Conservation (phyloP, 805 yeast genomes). For the Scheffersomyces coipomensis region DNA sequence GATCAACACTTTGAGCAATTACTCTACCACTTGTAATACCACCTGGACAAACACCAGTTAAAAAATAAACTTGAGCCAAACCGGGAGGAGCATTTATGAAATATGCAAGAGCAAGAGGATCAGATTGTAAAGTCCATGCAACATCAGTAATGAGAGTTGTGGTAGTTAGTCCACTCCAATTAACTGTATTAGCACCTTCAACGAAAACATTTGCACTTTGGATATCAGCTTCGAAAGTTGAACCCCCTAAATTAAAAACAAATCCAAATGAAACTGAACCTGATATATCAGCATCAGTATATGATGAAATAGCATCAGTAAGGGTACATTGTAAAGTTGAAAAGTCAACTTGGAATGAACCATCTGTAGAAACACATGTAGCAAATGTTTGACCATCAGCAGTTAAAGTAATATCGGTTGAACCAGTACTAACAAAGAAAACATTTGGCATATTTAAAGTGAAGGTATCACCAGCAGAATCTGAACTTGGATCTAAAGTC, state of each 20-base stretch:
- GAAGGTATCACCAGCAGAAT: constrained; percentile 25
- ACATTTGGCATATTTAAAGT: constrained; percentile 24
- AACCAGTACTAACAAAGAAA: constrained; percentile 15
- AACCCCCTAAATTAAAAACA: constrained; percentile 19
- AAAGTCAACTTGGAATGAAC: constrained; percentile 12
- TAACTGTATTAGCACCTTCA: constrained; percentile 15
- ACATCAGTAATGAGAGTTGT: background rate
- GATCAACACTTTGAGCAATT: constrained; percentile 8
- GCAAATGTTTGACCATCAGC: constrained; percentile 16
- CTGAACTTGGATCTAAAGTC: constrained; percentile 13
- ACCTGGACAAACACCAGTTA: constrained; percentile 12
- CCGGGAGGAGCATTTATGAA: constrained; percentile 14
- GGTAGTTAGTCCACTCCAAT: constrained; percentile 12
- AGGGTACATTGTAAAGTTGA: constrained; percentile 17
- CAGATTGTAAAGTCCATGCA: background rate
- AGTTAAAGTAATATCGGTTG: constrained; percentile 9
- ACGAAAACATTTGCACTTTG: constrained; percentile 13
- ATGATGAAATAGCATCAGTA: constrained; percentile 6
- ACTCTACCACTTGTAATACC: constrained; percentile 11
- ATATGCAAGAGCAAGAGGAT: constrained; percentile 8
- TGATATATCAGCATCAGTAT: constrained; percentile 7
- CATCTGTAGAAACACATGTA: constrained; percentile 16
- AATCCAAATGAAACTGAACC: constrained; percentile 22
- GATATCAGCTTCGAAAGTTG: constrained; percentile 14
- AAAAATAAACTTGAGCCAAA: constrained; percentile 11